Evolutionary conservation across 805 yeast genomes (phyloP).

Genomic region (Ogataea haglerorum): DNA sequence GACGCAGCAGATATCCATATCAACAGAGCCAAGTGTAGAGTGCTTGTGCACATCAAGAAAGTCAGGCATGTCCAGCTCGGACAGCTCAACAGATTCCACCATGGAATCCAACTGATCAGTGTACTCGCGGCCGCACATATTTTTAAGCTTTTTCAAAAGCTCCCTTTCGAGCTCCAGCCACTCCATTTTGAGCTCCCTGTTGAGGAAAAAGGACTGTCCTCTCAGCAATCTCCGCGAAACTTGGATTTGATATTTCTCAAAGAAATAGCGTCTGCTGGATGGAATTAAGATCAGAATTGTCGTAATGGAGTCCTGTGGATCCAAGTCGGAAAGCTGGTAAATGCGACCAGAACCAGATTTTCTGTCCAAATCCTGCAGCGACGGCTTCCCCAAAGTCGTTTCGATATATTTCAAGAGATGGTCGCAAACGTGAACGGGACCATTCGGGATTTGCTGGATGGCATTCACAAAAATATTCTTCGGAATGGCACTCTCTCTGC

Average conservation of each 20-base stretch:
- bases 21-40: background rate
- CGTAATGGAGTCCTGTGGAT: background rate
- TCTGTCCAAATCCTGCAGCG: background rate
- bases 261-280: slow-evolving; percentile 19
- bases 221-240: slow-evolving; percentile 20
- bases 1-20: slow-evolving; percentile 14
- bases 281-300: slow-evolving; percentile 17
- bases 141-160: slow-evolving; percentile 5
- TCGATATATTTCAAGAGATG: slow-evolving; percentile 15
- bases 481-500: background rate
- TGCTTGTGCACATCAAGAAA: slow-evolving; percentile 1
- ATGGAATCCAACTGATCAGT: slow-evolving; percentile 18
- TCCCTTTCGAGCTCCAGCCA: slow-evolving; percentile 13
- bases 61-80: slow-evolving; percentile 9
- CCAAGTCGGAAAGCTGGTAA: background rate
- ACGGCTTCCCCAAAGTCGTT: slow-evolving; percentile 3
- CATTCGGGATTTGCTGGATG: slow-evolving; percentile 3
- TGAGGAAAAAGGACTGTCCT: slow-evolving; percentile 8
- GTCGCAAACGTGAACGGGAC: slow-evolving; percentile 11
- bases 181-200: background rate
- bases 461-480: slow-evolving; percentile 1
- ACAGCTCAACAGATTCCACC: slow-evolving; percentile 15
- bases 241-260: slow-evolving; percentile 23
- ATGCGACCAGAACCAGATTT: background rate
- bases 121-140: slow-evolving; percentile 18